These are phyloP conservation scores for Ogataea nakhonphanomensis DNA, from an alignment of 805 yeast genomes.

Conservation along the genomic window DNA sequence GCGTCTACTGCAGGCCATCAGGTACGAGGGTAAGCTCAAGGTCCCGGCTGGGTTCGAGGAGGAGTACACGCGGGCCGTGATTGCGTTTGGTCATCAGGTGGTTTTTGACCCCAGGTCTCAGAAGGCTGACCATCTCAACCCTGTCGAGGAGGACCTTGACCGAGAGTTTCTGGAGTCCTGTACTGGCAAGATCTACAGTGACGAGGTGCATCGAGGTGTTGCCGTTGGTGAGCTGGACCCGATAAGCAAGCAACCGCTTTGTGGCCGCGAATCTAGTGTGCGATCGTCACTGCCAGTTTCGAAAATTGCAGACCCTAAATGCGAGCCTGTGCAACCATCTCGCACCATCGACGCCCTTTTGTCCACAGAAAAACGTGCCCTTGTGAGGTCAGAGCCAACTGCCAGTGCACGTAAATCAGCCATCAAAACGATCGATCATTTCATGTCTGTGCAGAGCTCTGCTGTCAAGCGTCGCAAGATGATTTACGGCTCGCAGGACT, in stretches of 20 bases:
- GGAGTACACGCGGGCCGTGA: slow-evolving; percentile 63
- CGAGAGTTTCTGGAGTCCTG: slow-evolving; percentile 32
- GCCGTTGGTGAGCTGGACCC: slow-evolving; percentile 73
- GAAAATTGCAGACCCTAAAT: background rate
- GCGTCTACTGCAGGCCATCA: slow-evolving; percentile 51
- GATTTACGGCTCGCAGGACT: slow-evolving; percentile 17
- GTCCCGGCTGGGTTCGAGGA: slow-evolving; percentile 56
- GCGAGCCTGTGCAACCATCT: background rate
- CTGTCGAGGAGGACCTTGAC: slow-evolving; percentile 41
- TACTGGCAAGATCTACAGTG: slow-evolving; percentile 44
- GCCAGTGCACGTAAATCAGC: slow-evolving; percentile 16
- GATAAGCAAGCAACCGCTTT: slow-evolving; percentile 43
- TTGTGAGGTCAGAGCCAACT: slow-evolving; percentile 1
- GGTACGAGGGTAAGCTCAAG: slow-evolving; percentile 54
- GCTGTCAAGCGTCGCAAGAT: slow-evolving; percentile 27
- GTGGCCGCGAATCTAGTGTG: slow-evolving; percentile 41
- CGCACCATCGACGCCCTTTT: background rate
- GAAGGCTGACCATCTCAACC: slow-evolving; percentile 54
- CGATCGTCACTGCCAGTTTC: background rate
- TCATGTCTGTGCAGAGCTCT: slow-evolving; percentile 21
- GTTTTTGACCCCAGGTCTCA: slow-evolving; percentile 67
- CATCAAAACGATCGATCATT: slow-evolving; percentile 22
- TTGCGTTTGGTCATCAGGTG: slow-evolving; percentile 81
- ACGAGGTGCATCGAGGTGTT: slow-evolving; percentile 48
- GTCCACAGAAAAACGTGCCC: background rate